Percentiles rank a stretch among this genome's conserved stretches.
phyloP scores from a whole-genome alignment of 768 basidiomycete genomes.

The Leccinellum luteum region DNA sequence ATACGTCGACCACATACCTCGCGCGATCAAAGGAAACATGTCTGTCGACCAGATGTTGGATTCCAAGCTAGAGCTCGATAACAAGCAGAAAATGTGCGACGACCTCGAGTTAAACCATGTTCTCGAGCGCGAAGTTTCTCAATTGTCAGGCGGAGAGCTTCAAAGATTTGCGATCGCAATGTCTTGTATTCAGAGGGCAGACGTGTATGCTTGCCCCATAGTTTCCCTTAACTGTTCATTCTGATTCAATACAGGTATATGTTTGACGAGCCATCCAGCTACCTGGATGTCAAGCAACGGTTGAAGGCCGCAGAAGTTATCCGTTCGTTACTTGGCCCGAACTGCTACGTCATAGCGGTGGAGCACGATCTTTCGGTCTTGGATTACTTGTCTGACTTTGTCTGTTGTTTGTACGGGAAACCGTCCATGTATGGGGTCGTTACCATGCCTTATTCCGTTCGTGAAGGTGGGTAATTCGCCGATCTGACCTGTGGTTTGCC shows the following conservation, averaged over 20 bases:
- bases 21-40: slow-evolving; percentile 87
- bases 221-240: not conserved
- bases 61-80: slow-evolving; percentile 83
- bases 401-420: slow-evolving; percentile 97
- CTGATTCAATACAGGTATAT: slow-evolving; percentile 65
- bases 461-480: slow-evolving; percentile 67
- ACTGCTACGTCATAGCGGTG: slow-evolving; percentile 93
- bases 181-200: slow-evolving; percentile 91
- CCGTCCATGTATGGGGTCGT: slow-evolving; percentile 98
- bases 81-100: slow-evolving; percentile 82
- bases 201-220: slow-evolving; percentile 65
- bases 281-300: slow-evolving; percentile 95
- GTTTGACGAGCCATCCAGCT: slow-evolving; percentile 99
- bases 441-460: slow-evolving; percentile 96
- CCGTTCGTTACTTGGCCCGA: slow-evolving; percentile 75
- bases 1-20: slow-evolving; percentile 98
- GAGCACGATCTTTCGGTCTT: slow-evolving; percentile 99
- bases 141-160: slow-evolving; percentile 94
- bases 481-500: not conserved
- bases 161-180: slow-evolving; percentile 98
- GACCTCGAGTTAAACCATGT: slow-evolving; percentile 88
- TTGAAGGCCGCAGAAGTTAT: slow-evolving; percentile 94
- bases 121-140: slow-evolving; percentile 76
- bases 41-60: slow-evolving; percentile 91
- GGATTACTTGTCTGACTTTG: slow-evolving; percentile 97